Percentiles rank a stretch among this genome's conserved stretches.
Evolutionary conservation across 768 basidiomycete genomes (phyloP).

Genomic region (Trametes gibbosa): DNA sequence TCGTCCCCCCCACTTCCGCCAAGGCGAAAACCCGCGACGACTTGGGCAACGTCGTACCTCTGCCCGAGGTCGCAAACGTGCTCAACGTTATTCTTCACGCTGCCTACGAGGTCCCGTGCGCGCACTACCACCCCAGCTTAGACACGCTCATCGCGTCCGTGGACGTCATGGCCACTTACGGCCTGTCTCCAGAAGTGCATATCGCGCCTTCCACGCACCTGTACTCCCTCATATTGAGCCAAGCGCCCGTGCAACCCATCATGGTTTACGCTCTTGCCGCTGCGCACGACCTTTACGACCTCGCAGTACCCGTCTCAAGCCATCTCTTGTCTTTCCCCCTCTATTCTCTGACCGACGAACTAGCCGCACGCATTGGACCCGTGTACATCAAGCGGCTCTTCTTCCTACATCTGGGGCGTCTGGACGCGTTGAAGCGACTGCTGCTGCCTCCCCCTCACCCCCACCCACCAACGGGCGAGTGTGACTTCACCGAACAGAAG

Average conservation of each 20-base stretch:
- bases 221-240: slow-evolving; percentile 57
- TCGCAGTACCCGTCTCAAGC: slow-evolving; percentile 73
- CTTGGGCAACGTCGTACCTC: slow-evolving; percentile 50
- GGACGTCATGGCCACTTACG: slow-evolving; percentile 55
- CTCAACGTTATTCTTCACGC: slow-evolving; percentile 74
- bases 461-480: slow-evolving; percentile 65
- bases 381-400: slow-evolving; percentile 79
- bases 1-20: slow-evolving; percentile 42
- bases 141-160: slow-evolving; percentile 57
- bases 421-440: slow-evolving; percentile 78
- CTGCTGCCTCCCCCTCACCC: slow-evolving; percentile 72
- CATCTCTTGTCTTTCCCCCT: slow-evolving; percentile 74
- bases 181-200: slow-evolving; percentile 48
- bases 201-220: slow-evolving; percentile 55
- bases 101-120: slow-evolving; percentile 69
- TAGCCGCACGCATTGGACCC: slow-evolving; percentile 67
- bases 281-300: slow-evolving; percentile 60
- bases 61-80: slow-evolving; percentile 58
- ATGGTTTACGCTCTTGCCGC: slow-evolving; percentile 74
- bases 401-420: slow-evolving; percentile 79
- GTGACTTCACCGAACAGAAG: slow-evolving; percentile 77
- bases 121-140: slow-evolving; percentile 71
- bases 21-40: slow-evolving; percentile 37
- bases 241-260: slow-evolving; percentile 66
- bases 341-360: slow-evolving; percentile 64